Evolutionary conservation across 805 yeast genomes (phyloP).

Genomic region (baker's yeast (Saccharomyces cerevisiae)): DNA sequence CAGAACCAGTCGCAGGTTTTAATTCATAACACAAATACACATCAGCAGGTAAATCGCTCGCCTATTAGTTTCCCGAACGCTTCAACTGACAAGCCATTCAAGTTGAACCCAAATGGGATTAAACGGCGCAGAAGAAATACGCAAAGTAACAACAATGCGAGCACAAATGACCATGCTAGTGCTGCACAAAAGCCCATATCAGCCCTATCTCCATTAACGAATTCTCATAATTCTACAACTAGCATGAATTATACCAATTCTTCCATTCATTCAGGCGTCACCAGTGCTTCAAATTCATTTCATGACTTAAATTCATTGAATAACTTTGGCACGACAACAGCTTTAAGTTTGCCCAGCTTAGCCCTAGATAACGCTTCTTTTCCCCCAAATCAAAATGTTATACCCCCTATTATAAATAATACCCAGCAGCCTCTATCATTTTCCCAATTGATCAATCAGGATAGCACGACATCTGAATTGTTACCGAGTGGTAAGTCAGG

Average conservation of each 20-base stretch:
- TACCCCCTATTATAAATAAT: not conserved
- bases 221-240: not conserved
- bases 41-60: not conserved
- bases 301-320: conserved; percentile 10
- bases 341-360: not conserved
- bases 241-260: not conserved
- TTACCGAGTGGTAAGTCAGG: not conserved
- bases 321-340: conserved; percentile 6
- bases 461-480: not conserved
- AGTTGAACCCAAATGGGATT: conserved; percentile 28
- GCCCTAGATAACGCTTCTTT: not conserved
- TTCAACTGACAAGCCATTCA: conserved; percentile 13
- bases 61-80: not conserved
- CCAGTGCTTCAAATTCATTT: conserved; percentile 11
- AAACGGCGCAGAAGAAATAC: conserved; percentile 19
- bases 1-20: not conserved
- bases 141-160: not conserved
- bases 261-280: conserved; percentile 5
- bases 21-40: not conserved
- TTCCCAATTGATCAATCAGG: not conserved
- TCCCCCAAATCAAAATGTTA: not conserved
- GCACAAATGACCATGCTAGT: not conserved
- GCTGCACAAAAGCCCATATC: not conserved
- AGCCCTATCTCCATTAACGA: not conserved
- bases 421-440: not conserved